Conservation (phyloP, 2,329 filamentous ascomycete genomes). For the Alternaria sp. region DNA sequence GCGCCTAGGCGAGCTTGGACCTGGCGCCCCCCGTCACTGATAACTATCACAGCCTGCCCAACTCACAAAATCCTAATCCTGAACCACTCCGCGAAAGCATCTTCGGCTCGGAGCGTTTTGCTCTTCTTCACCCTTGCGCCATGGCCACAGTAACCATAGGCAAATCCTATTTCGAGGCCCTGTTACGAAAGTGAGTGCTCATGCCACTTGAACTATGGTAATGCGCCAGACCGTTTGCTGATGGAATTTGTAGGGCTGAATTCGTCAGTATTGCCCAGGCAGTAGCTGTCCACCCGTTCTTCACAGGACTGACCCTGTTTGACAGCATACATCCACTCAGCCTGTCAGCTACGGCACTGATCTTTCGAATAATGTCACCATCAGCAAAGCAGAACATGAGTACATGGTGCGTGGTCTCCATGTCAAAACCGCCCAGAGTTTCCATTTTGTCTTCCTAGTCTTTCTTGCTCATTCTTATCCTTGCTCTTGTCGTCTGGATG, state of each 20-base stretch:
- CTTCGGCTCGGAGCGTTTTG: conserved; percentile 12
- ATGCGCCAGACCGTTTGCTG: conserved; percentile 28
- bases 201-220: neutral
- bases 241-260: conserved; percentile 54
- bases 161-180: conserved; percentile 68
- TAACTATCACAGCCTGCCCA: conserved; percentile 24
- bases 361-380: conserved; percentile 58
- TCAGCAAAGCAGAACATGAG: conserved; percentile 70
- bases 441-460: neutral
- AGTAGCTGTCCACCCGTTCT: neutral
- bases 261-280: conserved; percentile 54
- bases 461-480: neutral
- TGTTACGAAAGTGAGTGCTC: conserved; percentile 66
- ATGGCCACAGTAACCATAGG: conserved; percentile 66
- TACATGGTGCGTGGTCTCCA: conserved; percentile 59
- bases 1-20: conserved; percentile 32
- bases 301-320: conserved; percentile 9
- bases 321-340: conserved; percentile 53
- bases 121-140: conserved; percentile 24
- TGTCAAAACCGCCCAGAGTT: neutral
- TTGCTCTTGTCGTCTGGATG: neutral
- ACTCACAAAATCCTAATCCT: conserved; percentile 11
- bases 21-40: conserved; percentile 24
- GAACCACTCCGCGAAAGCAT: conserved; percentile 13
- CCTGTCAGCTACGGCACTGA: conserved; percentile 50